Evolutionary conservation across 2,329 filamentous ascomycete genomes (phyloP).

Genomic region (Thermothelomyces thermophilus): DNA sequence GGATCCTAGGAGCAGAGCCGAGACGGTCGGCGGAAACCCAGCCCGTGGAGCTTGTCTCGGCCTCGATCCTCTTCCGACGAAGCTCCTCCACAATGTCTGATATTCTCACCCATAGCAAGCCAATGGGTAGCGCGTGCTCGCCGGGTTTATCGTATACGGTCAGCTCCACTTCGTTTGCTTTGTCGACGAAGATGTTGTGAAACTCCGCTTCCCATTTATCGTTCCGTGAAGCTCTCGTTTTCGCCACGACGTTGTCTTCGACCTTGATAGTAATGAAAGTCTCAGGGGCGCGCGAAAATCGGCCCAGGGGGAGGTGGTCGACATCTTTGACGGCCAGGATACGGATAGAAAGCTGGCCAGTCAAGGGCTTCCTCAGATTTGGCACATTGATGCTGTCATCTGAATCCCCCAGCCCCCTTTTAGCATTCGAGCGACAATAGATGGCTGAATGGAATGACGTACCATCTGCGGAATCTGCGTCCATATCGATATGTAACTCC

Average conservation of each 20-base stretch:
- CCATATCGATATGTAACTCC: slow-evolving; percentile 91
- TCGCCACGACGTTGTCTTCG: slow-evolving; percentile 84
- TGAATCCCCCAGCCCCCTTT: slow-evolving; percentile 31
- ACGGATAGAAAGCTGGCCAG: slow-evolving; percentile 78
- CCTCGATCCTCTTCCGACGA: slow-evolving; percentile 92
- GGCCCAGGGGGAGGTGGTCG: slow-evolving; percentile 77
- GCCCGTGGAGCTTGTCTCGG: slow-evolving; percentile 86
- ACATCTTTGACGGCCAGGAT: slow-evolving; percentile 89
- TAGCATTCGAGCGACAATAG: neutral
- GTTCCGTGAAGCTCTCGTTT: slow-evolving; percentile 75
- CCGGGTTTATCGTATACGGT: slow-evolving; percentile 95
- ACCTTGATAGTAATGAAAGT: slow-evolving; percentile 96
- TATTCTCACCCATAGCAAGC: slow-evolving; percentile 91
- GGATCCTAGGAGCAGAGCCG: slow-evolving; percentile 48
- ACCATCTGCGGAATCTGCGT: slow-evolving; percentile 77
- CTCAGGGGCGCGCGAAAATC: slow-evolving; percentile 85
- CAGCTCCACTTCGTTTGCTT: slow-evolving; percentile 96
- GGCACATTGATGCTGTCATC: slow-evolving; percentile 96
- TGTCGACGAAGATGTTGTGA: slow-evolving; percentile 91
- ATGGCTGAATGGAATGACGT: slow-evolving; percentile 30
- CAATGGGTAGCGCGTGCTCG: slow-evolving; percentile 87
- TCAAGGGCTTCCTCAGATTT: slow-evolving; percentile 92
- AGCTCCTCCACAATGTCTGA: slow-evolving; percentile 98
- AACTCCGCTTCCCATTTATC: slow-evolving; percentile 90
- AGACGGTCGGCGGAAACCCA: slow-evolving; percentile 98